These are phyloP conservation scores for Chlorella sp. DNA, from an alignment of 139 green algal genomes.

Conservation along the genomic window DNA sequence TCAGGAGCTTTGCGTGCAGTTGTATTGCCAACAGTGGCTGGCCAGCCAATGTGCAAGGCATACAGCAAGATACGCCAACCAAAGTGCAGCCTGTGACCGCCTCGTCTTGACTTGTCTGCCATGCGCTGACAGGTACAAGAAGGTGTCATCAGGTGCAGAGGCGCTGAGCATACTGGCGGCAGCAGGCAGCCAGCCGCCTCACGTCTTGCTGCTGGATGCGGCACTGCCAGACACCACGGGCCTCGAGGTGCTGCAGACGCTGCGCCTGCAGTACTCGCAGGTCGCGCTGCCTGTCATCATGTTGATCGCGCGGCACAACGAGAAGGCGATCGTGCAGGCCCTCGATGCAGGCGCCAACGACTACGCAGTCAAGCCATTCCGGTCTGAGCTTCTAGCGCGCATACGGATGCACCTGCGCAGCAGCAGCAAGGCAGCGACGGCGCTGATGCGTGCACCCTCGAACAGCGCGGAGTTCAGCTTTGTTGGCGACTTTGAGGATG, in stretches of 20 bases:
- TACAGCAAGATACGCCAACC: no score
- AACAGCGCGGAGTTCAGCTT: no score
- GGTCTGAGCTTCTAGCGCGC: conserved; percentile 35
- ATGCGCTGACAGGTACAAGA: conserved; percentile 23
- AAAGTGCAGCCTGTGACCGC: no score
- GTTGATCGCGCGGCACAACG: conserved; percentile 35
- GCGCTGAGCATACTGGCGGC: conserved; percentile 12
- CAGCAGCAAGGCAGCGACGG: no score
- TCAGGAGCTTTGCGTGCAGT: no score
- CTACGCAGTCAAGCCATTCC: conserved; percentile 51
- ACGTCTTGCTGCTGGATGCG: conserved; percentile 41
- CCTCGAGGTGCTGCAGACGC: conserved; percentile 32
- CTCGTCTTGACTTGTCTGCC: no score
- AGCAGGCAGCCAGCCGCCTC: conserved; percentile 10
- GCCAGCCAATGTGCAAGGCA: no score
- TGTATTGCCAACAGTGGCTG: no score
- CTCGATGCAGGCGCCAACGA: conserved; percentile 43
- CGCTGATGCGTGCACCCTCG: no score
- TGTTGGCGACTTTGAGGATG: no score
- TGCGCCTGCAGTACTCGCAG: not conserved
- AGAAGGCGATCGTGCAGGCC: conserved; percentile 31
- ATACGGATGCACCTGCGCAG: conserved; percentile 47
- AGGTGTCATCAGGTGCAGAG: conserved; percentile 24
- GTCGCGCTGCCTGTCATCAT: conserved; percentile 39
- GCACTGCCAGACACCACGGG: conserved; percentile 35